These are phyloP conservation scores for Tulasnella sp. DNA, from an alignment of 768 basidiomycete species.

Conservation along the genomic window DNA sequence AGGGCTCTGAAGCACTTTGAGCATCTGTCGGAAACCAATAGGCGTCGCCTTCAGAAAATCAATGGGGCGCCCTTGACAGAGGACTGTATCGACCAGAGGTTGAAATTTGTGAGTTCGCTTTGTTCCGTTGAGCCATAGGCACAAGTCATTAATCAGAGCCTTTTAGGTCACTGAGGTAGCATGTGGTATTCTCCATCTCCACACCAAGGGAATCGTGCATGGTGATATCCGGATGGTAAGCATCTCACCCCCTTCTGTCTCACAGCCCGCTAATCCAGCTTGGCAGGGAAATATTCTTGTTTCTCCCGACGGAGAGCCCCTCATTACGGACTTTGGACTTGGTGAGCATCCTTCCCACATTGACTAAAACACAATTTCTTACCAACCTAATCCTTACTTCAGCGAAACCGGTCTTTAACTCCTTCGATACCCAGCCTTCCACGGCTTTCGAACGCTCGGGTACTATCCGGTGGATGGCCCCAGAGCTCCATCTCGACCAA, in stretches of 20 bases:
- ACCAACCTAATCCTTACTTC: background rate
- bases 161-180: background rate
- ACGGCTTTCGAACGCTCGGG: background rate
- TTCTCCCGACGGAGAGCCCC: background rate
- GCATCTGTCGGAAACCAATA: background rate
- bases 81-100: background rate
- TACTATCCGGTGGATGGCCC: background rate
- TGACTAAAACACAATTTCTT: no score
- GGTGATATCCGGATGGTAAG: background rate
- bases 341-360: background rate
- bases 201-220: background rate
- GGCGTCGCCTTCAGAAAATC: background rate
- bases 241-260: background rate
- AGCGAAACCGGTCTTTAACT: background rate
- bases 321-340: background rate
- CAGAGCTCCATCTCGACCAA: background rate
- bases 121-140: background rate
- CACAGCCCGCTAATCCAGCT: background rate
- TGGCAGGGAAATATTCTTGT: background rate
- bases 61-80: background rate
- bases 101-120: background rate
- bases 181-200: background rate
- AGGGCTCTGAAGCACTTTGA: background rate
- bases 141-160: background rate
- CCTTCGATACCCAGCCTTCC: background rate